phyloP scores from a whole-genome alignment of 1,284 basidiomycete species.

The Peniophora sp. region DNA sequence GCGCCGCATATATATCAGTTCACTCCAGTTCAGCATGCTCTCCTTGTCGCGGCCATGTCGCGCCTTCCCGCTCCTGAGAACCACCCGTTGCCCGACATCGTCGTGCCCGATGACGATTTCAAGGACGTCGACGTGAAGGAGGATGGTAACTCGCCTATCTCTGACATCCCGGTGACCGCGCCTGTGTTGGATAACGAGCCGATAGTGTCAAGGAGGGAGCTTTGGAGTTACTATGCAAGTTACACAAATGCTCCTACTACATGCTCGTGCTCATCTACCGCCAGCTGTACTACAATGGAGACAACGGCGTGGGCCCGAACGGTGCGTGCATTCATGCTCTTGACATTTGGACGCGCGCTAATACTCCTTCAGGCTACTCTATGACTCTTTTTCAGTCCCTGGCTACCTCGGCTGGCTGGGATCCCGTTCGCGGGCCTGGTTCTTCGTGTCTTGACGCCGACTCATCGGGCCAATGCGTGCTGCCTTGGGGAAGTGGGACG shows the following conservation, averaged over 20 bases:
- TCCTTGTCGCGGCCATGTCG: constrained; percentile 4
- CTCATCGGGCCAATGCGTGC: constrained; percentile 62
- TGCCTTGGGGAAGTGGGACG: constrained; percentile 64
- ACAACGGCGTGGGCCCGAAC: constrained; percentile 58
- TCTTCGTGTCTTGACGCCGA: constrained; percentile 47
- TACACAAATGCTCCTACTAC: not conserved
- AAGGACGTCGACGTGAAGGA: constrained; percentile 1
- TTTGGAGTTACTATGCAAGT: constrained; percentile 71
- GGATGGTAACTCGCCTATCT: not conserved
- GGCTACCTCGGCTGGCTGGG: constrained; percentile 59
- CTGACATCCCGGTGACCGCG: constrained; percentile 19
- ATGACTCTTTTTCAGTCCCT: constrained; percentile 70
- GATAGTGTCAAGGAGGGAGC: constrained; percentile 49
- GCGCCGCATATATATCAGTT: too few relatives aligned
- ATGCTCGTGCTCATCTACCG: not conserved
- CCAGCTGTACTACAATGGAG: constrained; percentile 57
- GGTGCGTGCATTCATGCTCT: constrained; percentile 19
- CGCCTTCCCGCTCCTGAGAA: not conserved
- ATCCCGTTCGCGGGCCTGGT: constrained; percentile 57
- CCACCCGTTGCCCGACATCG: not conserved
- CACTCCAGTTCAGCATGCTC: too few relatives aligned
- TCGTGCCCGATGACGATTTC: not conserved
- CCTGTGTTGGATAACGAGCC: constrained; percentile 40
- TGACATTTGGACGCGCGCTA: not conserved
- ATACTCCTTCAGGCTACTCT: constrained; percentile 39